A percentile compares a stretch with the other conserved stretches of the same genome.
phyloP scores from a whole-genome alignment of 2,329 filamentous ascomycete species.

The Lachnellula cervina region DNA sequence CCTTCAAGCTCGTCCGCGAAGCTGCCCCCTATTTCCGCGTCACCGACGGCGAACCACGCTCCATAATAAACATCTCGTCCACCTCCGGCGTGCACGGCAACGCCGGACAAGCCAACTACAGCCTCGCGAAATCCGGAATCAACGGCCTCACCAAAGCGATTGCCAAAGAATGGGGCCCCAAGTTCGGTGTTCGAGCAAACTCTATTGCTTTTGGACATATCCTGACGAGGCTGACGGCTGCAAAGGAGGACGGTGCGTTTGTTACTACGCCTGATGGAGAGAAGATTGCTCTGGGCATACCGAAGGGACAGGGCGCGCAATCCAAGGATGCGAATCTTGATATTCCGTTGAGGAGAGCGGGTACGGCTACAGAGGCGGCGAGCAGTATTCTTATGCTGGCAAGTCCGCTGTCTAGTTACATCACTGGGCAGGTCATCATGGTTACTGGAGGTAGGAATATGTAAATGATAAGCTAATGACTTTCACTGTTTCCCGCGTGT shows the following conservation, averaged over 20 bases:
- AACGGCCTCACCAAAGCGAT: constrained; percentile 82
- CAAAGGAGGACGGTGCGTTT: constrained; percentile 80
- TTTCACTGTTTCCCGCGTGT: no score
- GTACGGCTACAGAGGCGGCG: constrained; percentile 75
- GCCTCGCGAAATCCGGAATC: constrained; percentile 78
- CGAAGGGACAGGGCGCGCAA: constrained; percentile 49
- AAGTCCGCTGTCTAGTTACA: constrained; percentile 79
- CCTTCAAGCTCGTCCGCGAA: constrained; percentile 76
- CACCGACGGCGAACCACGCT: constrained; percentile 72
- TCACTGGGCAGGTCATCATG: constrained; percentile 80
- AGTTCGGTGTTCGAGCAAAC: constrained; percentile 77
- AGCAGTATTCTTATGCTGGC: constrained; percentile 71
- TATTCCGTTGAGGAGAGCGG: constrained; percentile 73
- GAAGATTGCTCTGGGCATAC: constrained; percentile 71
- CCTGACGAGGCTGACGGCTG: constrained; percentile 71
- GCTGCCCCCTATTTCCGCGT: constrained; percentile 85
- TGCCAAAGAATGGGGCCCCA: constrained; percentile 85
- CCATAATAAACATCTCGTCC: constrained; percentile 77
- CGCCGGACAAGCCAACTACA: constrained; percentile 87
- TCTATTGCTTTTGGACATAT: constrained; percentile 83
- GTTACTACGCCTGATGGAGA: constrained; percentile 70
- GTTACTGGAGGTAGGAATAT: constrained; percentile 73
- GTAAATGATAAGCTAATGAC: constrained; percentile 35
- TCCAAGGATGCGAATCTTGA: constrained; percentile 51
- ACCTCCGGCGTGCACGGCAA: constrained; percentile 83